Evolutionary conservation across 2,329 filamentous ascomycete genomes (phyloP).

Genomic region (Pseudocercospora fuligena): DNA sequence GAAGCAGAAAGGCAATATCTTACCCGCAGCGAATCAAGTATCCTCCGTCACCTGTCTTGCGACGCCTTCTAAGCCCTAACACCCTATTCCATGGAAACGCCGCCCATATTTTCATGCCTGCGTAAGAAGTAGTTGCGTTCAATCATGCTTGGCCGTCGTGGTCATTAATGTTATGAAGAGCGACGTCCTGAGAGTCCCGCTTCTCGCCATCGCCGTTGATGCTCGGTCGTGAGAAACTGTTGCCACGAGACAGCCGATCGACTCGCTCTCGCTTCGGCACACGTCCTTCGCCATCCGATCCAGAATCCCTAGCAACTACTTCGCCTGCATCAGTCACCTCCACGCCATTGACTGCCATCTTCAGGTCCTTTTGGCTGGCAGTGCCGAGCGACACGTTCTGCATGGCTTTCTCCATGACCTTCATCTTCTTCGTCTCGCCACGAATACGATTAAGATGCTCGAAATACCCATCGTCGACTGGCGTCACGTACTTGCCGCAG

Average conservation of each 20-base stretch:
- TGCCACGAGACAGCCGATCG: slow-evolving; percentile 53
- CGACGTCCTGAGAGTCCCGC: slow-evolving; percentile 58
- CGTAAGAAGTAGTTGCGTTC: not conserved
- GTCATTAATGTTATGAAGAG: slow-evolving; percentile 49
- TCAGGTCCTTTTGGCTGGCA: slow-evolving; percentile 64
- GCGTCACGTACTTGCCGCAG: slow-evolving; percentile 83
- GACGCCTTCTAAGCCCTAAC: slow-evolving; percentile 1
- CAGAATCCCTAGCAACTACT: slow-evolving; percentile 57
- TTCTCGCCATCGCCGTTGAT: slow-evolving; percentile 21
- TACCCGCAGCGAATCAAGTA: not conserved
- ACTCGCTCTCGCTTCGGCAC: slow-evolving; percentile 29
- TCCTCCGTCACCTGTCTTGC: not conserved
- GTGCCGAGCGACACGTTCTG: slow-evolving; percentile 67
- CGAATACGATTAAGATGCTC: slow-evolving; percentile 74
- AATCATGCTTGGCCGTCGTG: slow-evolving; percentile 21
- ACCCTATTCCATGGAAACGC: not conserved
- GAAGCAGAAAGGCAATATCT: not conserved
- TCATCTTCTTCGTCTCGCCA: slow-evolving; percentile 71
- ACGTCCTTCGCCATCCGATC: slow-evolving; percentile 35
- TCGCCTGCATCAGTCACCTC: slow-evolving; percentile 61
- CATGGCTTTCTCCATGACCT: slow-evolving; percentile 67
- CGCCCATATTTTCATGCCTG: not conserved
- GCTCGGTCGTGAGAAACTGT: slow-evolving; percentile 26
- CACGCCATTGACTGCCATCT: slow-evolving; percentile 66
- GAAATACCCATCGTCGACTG: slow-evolving; percentile 80